Evolutionary conservation across 2,329 filamentous ascomycete species (phyloP).

Genomic region (Chrysoporthe puriensis): DNA sequence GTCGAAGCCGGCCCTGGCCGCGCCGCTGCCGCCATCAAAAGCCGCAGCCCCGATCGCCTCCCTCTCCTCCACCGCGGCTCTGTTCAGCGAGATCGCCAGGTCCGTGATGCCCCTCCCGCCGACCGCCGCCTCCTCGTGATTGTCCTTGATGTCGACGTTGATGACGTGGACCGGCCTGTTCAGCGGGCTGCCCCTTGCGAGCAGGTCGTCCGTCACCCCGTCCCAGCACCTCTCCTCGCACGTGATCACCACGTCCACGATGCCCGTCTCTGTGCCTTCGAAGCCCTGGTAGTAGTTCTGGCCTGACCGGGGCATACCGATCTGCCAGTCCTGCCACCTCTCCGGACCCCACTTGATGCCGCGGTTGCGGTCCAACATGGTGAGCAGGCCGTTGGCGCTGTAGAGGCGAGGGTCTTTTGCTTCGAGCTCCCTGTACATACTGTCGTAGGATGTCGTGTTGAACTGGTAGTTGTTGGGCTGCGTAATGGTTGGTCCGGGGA

Average conservation of each 20-base stretch:
- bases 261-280: constrained; percentile 80
- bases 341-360: constrained; percentile 94
- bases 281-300: constrained; percentile 77
- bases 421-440: constrained; percentile 90
- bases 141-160: constrained; percentile 98
- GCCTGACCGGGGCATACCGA: constrained; percentile 81
- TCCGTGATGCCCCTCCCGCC: constrained; percentile 92
- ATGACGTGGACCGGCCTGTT: constrained; percentile 97
- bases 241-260: constrained; percentile 93
- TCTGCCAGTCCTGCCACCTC: constrained; percentile 95
- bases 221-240: constrained; percentile 99
- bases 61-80: constrained; percentile 77
- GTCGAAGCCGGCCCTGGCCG: constrained; percentile 79
- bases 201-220: constrained; percentile 90
- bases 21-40: constrained; percentile 71
- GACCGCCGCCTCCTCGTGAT: constrained; percentile 92
- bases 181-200: constrained; percentile 80
- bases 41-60: constrained; percentile 63
- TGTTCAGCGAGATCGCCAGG: constrained; percentile 82
- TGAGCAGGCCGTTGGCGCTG: constrained; percentile 87
- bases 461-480: constrained; percentile 98
- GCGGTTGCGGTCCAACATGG: constrained; percentile 93
- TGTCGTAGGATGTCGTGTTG: constrained; percentile 93
- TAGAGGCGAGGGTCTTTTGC: constrained; percentile 87
- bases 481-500: constrained; percentile 87